Base-by-base conservation (phyloP, 2,329 filamentous ascomycete species). In the Monosporascus cannonballus region DNA sequence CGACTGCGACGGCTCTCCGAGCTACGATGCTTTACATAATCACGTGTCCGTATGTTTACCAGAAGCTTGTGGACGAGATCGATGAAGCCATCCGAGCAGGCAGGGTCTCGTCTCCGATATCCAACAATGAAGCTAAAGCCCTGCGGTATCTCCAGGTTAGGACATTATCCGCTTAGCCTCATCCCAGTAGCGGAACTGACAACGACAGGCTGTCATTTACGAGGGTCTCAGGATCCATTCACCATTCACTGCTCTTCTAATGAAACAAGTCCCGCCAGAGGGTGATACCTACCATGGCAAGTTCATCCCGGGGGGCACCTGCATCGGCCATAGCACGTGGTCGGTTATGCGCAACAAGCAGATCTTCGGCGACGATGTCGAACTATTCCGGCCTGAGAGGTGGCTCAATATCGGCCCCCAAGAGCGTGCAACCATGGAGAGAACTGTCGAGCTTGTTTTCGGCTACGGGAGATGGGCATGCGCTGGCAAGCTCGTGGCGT, bases 1-100 rank as follows among this genome's bases (percentile, higher is more conserved):
- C 74, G 14, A 78, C 77, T 0, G 73, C 77, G 0, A 74, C 72
- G 0, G 70, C 72, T 2, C 68, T 81, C 4, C 72, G 78, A 3
- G 66, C 72, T 38, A 76, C 72, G 3, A 49, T 80, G 44, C 69
- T 80, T 27, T 73, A 76, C 61, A 62, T 80, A 52, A 70, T 73
- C 34, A 75, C 71, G 11, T 71, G 70, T 24, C 76, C 76, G 0
- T 68, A 67, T 1, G 69, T 76, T 0, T 71, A 75, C 49, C 52
- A 57, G 5, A 71, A 69, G 22, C 60, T 81, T 1, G 71, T 73
- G 27, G 59, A 58, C 0, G 76, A 80, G 58, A 73, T 78, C 45
- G 67, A 72, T 36, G 59, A 59, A 17, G 71, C 69, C 0, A 18
- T 59, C 6, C 34, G 36, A n/a, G 50, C 52, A 65, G 73, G 47